Evolutionary conservation across 2,329 filamentous ascomycete species (phyloP), one percentile per base, ranked within the genome.

Genomic region (Penicillium rolfsii): DNA sequence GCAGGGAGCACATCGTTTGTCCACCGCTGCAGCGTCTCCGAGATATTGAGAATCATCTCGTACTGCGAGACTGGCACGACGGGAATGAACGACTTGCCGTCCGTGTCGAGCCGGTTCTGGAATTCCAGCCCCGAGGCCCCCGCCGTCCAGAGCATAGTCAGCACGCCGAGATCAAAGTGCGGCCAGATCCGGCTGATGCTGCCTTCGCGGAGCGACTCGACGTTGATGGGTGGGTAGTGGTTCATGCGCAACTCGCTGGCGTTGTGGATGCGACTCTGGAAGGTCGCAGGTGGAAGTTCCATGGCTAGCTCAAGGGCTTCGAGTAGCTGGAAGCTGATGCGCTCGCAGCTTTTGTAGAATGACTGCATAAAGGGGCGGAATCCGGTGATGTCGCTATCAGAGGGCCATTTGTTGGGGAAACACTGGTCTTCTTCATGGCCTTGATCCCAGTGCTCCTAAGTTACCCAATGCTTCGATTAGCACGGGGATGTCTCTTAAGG

Each of bases 31-130:
- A 81, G 60, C 0, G 70, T 78, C 53, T 81, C 78, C 5, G 76
- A 71, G 14, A 79, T 74, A 64, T 79, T 80, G 53, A 81, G 69
- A 28, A 79, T 70, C 6, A 81, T 71, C 26, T 71, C 71, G 1
- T 61, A 55, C 11, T 50, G 30, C 8, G 49, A 57, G 7, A 41
- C 54, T 2, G 49, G 35, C 1, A 49, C 52, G 8, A 70, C 45
- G 4, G 55, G 62, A 24, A 68, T 36, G 53, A 70, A 71, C 8
- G 48, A 56, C 40, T 43, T 43, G 40, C 40, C 40, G 9, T 59
- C 64, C 1, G 67, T 68, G 38, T 74, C 67, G 7, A 53, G 52
- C 11, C 66, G 68, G 55, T 75, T 68, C 56, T 76, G 68, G 6
- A 76, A 67, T 64, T 80, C 76, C 1, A 80, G 71, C 1, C 77